phyloP scores from a whole-genome alignment of 1,284 basidiomycete species.

The Xerocomus nothofagi region DNA sequence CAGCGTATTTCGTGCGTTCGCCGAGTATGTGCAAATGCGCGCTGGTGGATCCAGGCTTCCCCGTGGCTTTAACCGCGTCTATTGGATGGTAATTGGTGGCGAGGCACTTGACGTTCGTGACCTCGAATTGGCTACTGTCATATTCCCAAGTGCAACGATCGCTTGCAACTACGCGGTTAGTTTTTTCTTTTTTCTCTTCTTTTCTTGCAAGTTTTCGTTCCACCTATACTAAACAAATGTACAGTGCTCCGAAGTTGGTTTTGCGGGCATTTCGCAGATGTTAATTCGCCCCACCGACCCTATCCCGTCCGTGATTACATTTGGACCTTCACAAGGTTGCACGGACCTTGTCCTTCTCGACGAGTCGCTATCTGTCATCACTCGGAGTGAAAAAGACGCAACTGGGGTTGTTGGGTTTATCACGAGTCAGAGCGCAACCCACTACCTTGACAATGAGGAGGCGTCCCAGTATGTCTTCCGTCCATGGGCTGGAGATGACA shows the following conservation, averaged over 20 bases:
- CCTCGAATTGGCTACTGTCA: constrained; percentile 23
- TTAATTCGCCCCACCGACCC: constrained; percentile 26
- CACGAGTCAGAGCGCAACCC: constrained; percentile 27
- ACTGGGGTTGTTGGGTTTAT: constrained; percentile 30
- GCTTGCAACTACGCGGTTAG: constrained; percentile 34
- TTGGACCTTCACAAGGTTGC: constrained; percentile 30
- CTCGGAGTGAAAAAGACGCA: constrained; percentile 17
- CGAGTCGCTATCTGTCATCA: constrained; percentile 22
- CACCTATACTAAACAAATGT: neutral
- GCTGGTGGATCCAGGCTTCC: constrained; percentile 20
- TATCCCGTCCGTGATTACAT: constrained; percentile 28
- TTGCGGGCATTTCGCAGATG: constrained; percentile 35
- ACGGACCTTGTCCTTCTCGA: constrained; percentile 29
- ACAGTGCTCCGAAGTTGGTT: constrained; percentile 34
- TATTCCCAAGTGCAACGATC: constrained; percentile 30
- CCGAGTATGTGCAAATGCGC: constrained; percentile 25
- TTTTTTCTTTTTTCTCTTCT: too few species aligned
- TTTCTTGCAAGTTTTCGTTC: neutral
- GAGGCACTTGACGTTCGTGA: constrained; percentile 26
- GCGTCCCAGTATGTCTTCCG: constrained; percentile 33
- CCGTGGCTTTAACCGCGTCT: constrained; percentile 29
- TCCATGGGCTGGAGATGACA: constrained; percentile 24
- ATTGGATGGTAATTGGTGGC: constrained; percentile 34
- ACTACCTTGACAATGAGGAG: constrained; percentile 28
- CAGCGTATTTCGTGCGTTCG: constrained; percentile 31